Base-by-base conservation (phyloP, 345 rosid species). In the Gossypium sturtianum region DNA sequence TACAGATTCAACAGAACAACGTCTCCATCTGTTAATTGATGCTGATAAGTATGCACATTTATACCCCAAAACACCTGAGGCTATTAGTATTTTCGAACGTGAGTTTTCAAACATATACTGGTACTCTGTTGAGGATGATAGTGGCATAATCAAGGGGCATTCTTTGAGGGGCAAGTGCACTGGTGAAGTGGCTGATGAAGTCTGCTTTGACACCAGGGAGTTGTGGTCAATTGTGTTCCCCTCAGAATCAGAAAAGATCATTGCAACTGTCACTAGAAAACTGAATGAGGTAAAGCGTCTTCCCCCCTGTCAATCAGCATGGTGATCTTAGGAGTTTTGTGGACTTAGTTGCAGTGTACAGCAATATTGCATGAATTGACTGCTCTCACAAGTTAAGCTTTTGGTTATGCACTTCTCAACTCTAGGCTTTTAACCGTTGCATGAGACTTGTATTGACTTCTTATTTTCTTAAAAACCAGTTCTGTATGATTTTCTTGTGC, bases 161-260 rank as follows among this genome's bases (percentile, higher is more conserved):
- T 91, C 73, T 41, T 79, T 90, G 82, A 89, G 88, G 84, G 76
- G 86, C 76, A 86, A 82, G 53, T 86, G 91, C 69, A 22, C 75
- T 78, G 85, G 84, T 75, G 82, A 87, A 77, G 86, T 57, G 56
- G 80, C 86, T 22, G 94, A 88, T 82, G 87, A 89, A 68, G 91
- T 85, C 88, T 88, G 96, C 84, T 95, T 91, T 81, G 92, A 85
- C 58, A 80, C 91, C 73, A 83, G 86, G 81, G 88, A 88, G 64
- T 85, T 90, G 64, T 95, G 99, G 99, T 93, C 97, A 34, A 73
- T 95, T 80, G 91, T 93, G 27, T 91, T 95, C 78, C 99, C 99
- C 27, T 79, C 75, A 6, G 97, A 95, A 43, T 87, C 97, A 11
- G 99, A 95, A 85, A 91, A 89, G 86, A 93, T 95, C 75, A 87